These are phyloP conservation scores for Strobilomyces dryophilus DNA, from an alignment of 768 basidiomycete species.

Conservation along the genomic window DNA sequence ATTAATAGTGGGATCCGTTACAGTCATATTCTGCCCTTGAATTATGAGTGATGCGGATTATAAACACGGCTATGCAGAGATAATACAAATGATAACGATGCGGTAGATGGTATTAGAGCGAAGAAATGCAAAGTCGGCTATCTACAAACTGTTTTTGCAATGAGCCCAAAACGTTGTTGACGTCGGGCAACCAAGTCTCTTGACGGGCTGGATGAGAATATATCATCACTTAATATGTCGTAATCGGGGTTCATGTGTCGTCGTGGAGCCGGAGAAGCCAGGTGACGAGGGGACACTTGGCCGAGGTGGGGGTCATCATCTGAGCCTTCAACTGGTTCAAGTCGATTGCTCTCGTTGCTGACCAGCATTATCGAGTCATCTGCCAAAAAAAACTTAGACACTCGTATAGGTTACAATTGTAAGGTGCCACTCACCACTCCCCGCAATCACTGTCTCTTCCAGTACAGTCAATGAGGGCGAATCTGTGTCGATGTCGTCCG, in stretches of 20 bases:
- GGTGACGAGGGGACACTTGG: slow-evolving; percentile 65
- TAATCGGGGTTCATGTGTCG: slow-evolving; percentile 32
- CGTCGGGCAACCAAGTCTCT: slow-evolving; percentile 41
- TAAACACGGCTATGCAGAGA: slow-evolving; percentile 22
- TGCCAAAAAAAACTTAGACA: slow-evolving; percentile 16
- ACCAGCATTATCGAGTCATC: slow-evolving; percentile 47
- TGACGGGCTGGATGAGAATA: slow-evolving; percentile 43
- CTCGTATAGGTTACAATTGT: background rate
- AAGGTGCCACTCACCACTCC: slow-evolving; percentile 26
- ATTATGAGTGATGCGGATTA: slow-evolving; percentile 5
- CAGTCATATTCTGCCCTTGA: slow-evolving; percentile 1
- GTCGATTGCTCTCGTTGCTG: background rate
- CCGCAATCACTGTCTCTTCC: slow-evolving; percentile 31
- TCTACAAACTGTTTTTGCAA: slow-evolving; percentile 1
- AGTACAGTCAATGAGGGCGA: slow-evolving; percentile 16
- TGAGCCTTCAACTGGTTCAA: slow-evolving; percentile 35
- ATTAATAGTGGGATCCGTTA: background rate
- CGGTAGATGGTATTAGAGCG: slow-evolving; percentile 16
- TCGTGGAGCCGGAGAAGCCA: slow-evolving; percentile 57
- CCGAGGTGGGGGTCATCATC: slow-evolving; percentile 64
- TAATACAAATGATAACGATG: slow-evolving; percentile 25
- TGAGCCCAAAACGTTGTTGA: slow-evolving; percentile 30
- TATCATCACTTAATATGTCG: slow-evolving; percentile 48
- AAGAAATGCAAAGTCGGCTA: slow-evolving; percentile 11
- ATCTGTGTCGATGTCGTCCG: slow-evolving; percentile 16